These are phyloP conservation scores for Amanita rimosa DNA, from an alignment of 768 basidiomycete species.

Conservation along the genomic window DNA sequence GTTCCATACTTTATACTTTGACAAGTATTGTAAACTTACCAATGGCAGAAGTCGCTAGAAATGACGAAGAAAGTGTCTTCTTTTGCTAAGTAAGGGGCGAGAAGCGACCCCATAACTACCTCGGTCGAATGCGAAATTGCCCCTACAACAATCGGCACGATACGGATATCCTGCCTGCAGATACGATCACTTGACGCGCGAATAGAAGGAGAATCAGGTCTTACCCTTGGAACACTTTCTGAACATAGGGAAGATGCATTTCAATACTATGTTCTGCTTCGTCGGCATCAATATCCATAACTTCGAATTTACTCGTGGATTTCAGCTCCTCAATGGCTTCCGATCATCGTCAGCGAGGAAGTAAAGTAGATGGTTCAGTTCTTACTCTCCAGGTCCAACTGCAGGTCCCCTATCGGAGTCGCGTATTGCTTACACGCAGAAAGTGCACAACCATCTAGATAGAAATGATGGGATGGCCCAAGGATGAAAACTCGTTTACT, in stretches of 20 bases:
- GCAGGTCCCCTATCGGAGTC: conserved; percentile 79
- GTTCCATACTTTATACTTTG: too few species aligned
- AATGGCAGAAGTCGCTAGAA: conserved; percentile 97
- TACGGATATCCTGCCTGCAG: conserved; percentile 55
- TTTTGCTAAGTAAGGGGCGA: conserved; percentile 72
- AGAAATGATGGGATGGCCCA: conserved; percentile 91
- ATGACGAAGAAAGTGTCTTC: conserved; percentile 81
- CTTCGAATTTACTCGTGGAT: conserved; percentile 55
- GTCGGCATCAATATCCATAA: conserved; percentile 58
- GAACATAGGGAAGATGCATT: conserved; percentile 92
- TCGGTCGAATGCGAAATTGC: conserved; percentile 53
- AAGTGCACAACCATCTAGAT: conserved; percentile 80
- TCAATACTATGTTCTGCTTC: conserved; percentile 97
- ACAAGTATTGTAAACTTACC: conserved; percentile 38
- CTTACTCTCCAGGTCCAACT: conserved; percentile 72
- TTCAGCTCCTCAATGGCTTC: conserved; percentile 59
- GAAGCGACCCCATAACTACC: conserved; percentile 47
- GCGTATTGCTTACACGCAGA: conserved; percentile 67
- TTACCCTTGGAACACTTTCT: conserved; percentile 76
- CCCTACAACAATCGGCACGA: conserved; percentile 91
- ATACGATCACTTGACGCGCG: background rate
- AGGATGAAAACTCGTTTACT: conserved; percentile 92
- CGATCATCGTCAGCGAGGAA: conserved; percentile 5
- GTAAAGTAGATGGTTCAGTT: background rate
- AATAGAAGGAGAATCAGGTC: conserved; percentile 7